Conservation (phyloP, 1,284 basidiomycete species). For the Papiliotrema laurentii region DNA sequence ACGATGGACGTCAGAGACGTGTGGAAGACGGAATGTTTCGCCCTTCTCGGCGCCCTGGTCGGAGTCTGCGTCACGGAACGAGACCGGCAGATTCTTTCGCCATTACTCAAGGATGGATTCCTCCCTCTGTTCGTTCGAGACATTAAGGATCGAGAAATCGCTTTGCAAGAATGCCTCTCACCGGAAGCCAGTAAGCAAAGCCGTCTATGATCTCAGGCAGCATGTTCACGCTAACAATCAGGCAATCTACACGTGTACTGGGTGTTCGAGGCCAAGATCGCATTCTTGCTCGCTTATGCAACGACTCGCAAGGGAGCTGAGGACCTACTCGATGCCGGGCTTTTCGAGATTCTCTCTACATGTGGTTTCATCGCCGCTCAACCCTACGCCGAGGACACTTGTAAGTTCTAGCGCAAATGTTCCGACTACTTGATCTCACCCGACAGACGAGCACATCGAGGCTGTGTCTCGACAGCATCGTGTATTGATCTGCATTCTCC, state of each 20-base stretch:
- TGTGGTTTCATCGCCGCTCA: slow-evolving; percentile 83
- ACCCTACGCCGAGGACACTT: slow-evolving; percentile 69
- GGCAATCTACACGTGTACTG: slow-evolving; percentile 87
- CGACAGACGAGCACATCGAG: slow-evolving; percentile 8
- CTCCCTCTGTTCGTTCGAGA: slow-evolving; percentile 76
- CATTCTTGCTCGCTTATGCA: slow-evolving; percentile 77
- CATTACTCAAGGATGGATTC: slow-evolving; percentile 71
- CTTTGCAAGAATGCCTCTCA: slow-evolving; percentile 74
- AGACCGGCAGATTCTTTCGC: slow-evolving; percentile 52
- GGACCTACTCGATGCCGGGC: slow-evolving; percentile 70
- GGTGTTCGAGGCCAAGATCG: slow-evolving; percentile 92
- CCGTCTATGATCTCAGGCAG: too few species aligned
- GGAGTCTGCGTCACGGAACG: slow-evolving; percentile 44
- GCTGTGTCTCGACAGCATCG: slow-evolving; percentile 35
- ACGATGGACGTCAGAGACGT: slow-evolving; percentile 92
- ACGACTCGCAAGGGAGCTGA: slow-evolving; percentile 79
- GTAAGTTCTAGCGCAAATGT: slow-evolving; percentile 21
- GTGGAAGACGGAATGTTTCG: slow-evolving; percentile 83
- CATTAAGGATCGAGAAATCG: slow-evolving; percentile 74
- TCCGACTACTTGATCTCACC: background rate
- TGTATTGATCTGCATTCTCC: slow-evolving; percentile 30
- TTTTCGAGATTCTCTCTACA: slow-evolving; percentile 72
- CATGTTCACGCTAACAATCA: slow-evolving; percentile 34
- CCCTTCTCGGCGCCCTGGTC: slow-evolving; percentile 51
- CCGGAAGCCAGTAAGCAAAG: slow-evolving; percentile 72